Base-by-base conservation (phyloP, 2,329 filamentous ascomycete species). In the Alternaria sp. region DNA sequence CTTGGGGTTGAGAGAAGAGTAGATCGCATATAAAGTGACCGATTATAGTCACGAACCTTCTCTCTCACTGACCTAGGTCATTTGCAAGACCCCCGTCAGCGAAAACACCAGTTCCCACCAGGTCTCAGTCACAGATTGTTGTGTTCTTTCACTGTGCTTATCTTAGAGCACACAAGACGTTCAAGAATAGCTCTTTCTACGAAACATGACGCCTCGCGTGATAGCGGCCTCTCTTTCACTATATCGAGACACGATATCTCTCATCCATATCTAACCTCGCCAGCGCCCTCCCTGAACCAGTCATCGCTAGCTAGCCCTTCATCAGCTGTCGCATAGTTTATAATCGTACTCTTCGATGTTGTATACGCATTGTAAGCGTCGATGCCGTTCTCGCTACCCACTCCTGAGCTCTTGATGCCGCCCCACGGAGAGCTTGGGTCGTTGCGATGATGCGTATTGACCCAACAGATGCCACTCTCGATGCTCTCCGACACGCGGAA, bases 341-440 rank as follows among this genome's bases (percentile, higher is more conserved):
- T 85, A 28, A 91, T 87, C 0, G 87, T 90, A 73, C 89, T 91
- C 80, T 90, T 91, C 12, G 85, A 85, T 30, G 78, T 80, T 0
- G 81, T 83, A 56, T 84, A 84, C 3, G 80, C 78, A 59, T 79
- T 73, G 49, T 82, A 83, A 1, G 81, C 81, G 67, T 82, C 90
- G 0, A 89, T 69, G 0, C 90, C 90, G 71, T 93, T 92, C 81
- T 93, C 91, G 64, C 89, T 92, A 2, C 90, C 90, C 0, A 92
- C 85, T 1, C 90, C 90, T 1, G 86, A 84, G 36, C 81, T 82
- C 69, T 88, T 88, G 28, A 86, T 82, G 2, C 90, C 88, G 25
- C 90, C 90, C 90, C 90, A 90, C 1, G 90, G 88, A 62, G 89
- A 89, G 68, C 89, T 89, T 0, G 90, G 90, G 68, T 92, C 90